phyloP scores from a whole-genome alignment of 176 grass and related monocot species.

The Avena sativa region DNA sequence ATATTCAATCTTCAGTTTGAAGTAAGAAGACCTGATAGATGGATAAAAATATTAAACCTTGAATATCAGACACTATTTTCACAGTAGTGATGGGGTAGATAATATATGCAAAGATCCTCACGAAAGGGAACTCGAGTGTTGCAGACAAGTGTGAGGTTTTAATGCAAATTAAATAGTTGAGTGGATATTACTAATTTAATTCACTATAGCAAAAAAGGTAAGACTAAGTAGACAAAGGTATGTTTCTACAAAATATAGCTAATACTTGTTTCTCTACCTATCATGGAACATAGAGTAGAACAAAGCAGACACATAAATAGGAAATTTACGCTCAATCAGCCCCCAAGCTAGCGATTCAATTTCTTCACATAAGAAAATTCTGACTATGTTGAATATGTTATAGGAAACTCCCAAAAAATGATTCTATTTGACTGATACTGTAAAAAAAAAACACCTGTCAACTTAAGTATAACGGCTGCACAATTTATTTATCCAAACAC shows the following conservation, averaged over 20 bases:
- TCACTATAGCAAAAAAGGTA: not conserved
- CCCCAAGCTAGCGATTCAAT: not conserved
- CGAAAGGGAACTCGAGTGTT: not conserved
- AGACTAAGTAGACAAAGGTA: not conserved
- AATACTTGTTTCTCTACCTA: not conserved
- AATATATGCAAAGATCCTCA: not conserved
- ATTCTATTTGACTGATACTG: conserved; percentile 11
- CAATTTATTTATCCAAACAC: conserved; percentile 18
- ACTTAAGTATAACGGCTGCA: not conserved
- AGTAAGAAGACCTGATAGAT: not conserved
- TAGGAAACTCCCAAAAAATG: not conserved
- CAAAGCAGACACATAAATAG: not conserved
- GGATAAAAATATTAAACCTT: not conserved
- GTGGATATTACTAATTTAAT: not conserved
- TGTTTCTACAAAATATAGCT: not conserved
- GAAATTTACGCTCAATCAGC: not conserved
- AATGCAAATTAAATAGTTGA: not conserved
- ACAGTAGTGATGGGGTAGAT: not conserved
- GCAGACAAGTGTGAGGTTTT: not conserved
- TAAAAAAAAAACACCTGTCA: not conserved
- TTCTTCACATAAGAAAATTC: not conserved
- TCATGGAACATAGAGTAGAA: not conserved
- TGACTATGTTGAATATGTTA: not conserved
- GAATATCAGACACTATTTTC: not conserved
- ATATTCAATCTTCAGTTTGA: conserved; percentile 9